Percentiles rank a stretch among this genome's conserved stretches.
Conservation (phyloP, 495 filamentous ascomycete species). For the Umbilicaria muhlenbergii region DNA sequence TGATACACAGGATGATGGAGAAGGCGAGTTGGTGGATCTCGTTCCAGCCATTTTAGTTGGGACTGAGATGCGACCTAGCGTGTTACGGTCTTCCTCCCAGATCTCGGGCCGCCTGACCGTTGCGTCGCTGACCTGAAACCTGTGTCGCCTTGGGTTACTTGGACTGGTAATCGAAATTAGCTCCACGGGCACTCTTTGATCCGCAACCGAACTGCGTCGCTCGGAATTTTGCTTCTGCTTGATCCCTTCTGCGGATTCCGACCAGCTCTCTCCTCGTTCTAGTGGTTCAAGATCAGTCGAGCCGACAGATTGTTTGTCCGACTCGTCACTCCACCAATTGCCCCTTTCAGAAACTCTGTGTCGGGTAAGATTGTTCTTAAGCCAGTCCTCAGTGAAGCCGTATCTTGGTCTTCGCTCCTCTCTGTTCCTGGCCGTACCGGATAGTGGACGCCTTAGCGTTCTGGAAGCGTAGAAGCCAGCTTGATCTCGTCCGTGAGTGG, state of each 20-base stretch:
- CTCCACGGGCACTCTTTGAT: no score
- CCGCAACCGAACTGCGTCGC: no score
- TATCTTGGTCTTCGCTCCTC: conserved; percentile 24
- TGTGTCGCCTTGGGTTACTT: no score
- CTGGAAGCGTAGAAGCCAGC: conserved; percentile 26
- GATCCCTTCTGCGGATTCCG: no score
- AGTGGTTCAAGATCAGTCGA: conserved; percentile 27
- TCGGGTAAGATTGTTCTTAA: conserved; percentile 53
- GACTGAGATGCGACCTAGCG: background rate
- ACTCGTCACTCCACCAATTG: conserved; percentile 65
- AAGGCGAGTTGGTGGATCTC: background rate
- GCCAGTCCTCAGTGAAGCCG: conserved; percentile 65
- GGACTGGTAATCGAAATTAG: no score
- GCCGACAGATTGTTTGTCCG: conserved; percentile 31
- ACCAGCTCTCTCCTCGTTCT: no score
- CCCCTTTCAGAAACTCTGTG: conserved; percentile 44
- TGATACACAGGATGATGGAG: background rate
- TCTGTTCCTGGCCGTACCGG: conserved; percentile 31
- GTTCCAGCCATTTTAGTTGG: background rate
- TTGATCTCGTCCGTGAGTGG: conserved; percentile 17
- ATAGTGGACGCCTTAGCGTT: conserved; percentile 36
- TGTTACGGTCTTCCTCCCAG: background rate
- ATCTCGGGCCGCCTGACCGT: no score
- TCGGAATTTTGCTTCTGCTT: no score
- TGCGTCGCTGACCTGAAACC: no score